These are phyloP conservation scores for Cryptococcus hybrid DNA, from an alignment of 1,284 basidiomycete species.

Conservation along the genomic window DNA sequence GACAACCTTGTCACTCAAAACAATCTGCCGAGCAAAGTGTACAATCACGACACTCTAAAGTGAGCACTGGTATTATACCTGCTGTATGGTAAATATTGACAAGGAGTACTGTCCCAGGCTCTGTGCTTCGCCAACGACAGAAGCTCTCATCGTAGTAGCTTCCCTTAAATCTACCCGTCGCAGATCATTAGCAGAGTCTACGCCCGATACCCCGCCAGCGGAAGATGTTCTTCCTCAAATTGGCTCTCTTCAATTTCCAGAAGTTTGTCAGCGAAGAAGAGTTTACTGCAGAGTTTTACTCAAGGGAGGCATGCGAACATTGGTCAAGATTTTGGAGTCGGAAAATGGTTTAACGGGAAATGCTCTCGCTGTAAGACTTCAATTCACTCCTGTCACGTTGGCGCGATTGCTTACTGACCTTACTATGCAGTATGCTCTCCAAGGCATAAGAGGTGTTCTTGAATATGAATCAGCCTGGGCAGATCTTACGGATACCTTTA, in stretches of 20 bases:
- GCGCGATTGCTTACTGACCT: not conserved
- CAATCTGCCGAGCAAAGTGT: slow-evolving; percentile 74
- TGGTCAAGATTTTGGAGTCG: slow-evolving; percentile 69
- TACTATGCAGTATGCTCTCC: slow-evolving; percentile 36
- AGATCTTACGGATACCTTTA: slow-evolving; percentile 31
- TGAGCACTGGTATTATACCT: slow-evolving; percentile 51
- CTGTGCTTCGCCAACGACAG: slow-evolving; percentile 37
- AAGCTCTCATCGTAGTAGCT: slow-evolving; percentile 37
- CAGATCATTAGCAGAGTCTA: slow-evolving; percentile 11
- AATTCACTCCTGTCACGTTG: slow-evolving; percentile 6
- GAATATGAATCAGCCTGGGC: slow-evolving; percentile 43
- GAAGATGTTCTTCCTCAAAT: slow-evolving; percentile 44
- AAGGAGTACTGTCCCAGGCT: slow-evolving; percentile 24
- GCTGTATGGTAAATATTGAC: not conserved
- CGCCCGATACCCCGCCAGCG: slow-evolving; percentile 9
- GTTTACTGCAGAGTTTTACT: slow-evolving; percentile 81
- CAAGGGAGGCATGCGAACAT: slow-evolving; percentile 67
- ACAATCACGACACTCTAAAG: slow-evolving; percentile 74
- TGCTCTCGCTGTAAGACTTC: slow-evolving; percentile 66
- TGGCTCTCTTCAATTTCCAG: slow-evolving; percentile 66
- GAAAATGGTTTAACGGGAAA: slow-evolving; percentile 64
- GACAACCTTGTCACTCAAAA: slow-evolving; percentile 90
- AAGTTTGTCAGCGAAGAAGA: slow-evolving; percentile 86
- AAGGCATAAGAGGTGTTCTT: slow-evolving; percentile 38
- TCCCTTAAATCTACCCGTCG: slow-evolving; percentile 29